phyloP scores from a whole-genome alignment of 1,284 basidiomycete species.

The Cutaneotrichosporon daszewskae region DNA sequence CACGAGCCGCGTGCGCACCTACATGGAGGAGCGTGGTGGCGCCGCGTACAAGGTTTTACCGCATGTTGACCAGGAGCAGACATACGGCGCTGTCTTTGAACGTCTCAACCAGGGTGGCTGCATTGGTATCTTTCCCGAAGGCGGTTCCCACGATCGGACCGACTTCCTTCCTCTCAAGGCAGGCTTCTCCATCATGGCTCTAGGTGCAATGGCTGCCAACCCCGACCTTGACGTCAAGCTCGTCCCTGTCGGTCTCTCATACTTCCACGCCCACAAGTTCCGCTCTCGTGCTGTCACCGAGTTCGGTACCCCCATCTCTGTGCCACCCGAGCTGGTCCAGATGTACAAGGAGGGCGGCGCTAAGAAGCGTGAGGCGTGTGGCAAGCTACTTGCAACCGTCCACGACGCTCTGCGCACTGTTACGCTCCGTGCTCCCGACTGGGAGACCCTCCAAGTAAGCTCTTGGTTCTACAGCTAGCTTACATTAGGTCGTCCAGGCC shows the following conservation, averaged over 20 bases:
- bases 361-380: conserved; percentile 85
- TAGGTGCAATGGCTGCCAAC: conserved; percentile 90
- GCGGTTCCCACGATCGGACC: conserved; percentile 92
- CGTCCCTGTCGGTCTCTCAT: conserved; percentile 88
- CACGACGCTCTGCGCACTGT: conserved; percentile 97
- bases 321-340: conserved; percentile 75
- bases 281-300: conserved; percentile 93
- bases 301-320: conserved; percentile 86
- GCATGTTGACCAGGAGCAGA: conserved; percentile 84
- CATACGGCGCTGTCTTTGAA: conserved; percentile 92
- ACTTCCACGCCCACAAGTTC: conserved; percentile 93
- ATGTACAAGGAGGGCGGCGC: conserved; percentile 87
- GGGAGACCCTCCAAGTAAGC: conserved; percentile 90
- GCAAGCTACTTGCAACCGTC: conserved; percentile 82
- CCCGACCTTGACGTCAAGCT: conserved; percentile 82
- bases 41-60: conserved; percentile 72
- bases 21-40: conserved; percentile 51
- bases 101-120: conserved; percentile 78
- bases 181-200: conserved; percentile 94
- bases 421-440: conserved; percentile 92
- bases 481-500: conserved; percentile 91
- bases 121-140: conserved; percentile 96
- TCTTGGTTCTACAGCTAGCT: background rate
- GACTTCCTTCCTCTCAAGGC: conserved; percentile 92
- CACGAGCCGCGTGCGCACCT: conserved; percentile 64